Base-by-base conservation (phyloP, 306 rosid species). In the Ammopiptanthus mongolicus region DNA sequence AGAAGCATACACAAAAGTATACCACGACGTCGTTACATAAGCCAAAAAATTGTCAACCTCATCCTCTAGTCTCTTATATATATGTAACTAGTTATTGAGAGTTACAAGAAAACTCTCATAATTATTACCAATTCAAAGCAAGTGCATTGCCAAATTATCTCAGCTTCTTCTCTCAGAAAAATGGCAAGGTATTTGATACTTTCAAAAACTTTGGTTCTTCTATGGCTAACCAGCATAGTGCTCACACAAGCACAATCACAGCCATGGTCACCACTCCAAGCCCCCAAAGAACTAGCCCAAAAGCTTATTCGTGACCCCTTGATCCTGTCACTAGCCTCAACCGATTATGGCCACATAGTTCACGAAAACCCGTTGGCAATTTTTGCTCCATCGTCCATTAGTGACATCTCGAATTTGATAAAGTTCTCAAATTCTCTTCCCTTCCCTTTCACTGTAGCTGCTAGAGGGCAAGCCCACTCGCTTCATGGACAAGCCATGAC, bases 391-490 rank as follows among this genome's bases (percentile, higher is more conserved):
- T 66, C 78, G 0, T 69, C 92, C 4, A 60, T 53, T 0, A 15
- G 57, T 36, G 99, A 89, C 65, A 83, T 92, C 0, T 46, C 85
- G 0, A 73, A 42, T 5, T 44, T 95, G 53, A 22, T 95, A 18
- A 50, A 77, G 34, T 81, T 67, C 64, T 87, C 87, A 18, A 82
- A 89, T 73, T 59, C 73, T 10, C 59, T 39, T 1, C 33, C 69
- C 3, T n/a, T 51, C 0, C 97, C 95, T 14, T 89, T 83, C 22
- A 22, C 70, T 5, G 48, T 92, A 5, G 97, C 95, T 0, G 86
- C 93, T 0, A 81, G 92, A 71, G 99, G 99, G 5, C 91, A 82
- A 12, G 98, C 75, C 0, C 99, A 96, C 73, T 96, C 97, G 0
- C 83, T 83, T n/a, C 80, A 79, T 0, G 99, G 98, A n/a, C 98